Evolutionary conservation across 306 rosid species (phyloP), one percentile per base, ranked within the genome.

Genomic region (Trifolium repens): DNA sequence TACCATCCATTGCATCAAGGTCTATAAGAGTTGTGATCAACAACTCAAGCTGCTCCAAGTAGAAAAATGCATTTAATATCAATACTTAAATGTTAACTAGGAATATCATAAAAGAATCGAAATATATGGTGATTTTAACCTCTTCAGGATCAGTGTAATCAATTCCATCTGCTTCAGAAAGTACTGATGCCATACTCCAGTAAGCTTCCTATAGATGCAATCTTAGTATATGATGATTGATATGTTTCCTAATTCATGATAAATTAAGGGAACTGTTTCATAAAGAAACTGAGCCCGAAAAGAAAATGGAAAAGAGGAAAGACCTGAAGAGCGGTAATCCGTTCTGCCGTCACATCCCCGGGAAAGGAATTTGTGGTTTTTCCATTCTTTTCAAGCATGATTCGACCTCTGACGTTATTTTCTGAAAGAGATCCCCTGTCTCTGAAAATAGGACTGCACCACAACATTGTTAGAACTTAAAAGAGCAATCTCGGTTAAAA

Each of bases 1-100:
- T 94, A 27, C 98, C 91, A 76, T 91, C 97, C 98, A 94, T 91
- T 57, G 97, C 97, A 79, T 94, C 98, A 13, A 94, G 93, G 87
- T 91, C 97, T 47, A 91, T 91, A 63, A 94, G 98, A 78, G 97
- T 84, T 69, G 89, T 83, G 63, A 94, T 78, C 84, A 94, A 84
- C 85, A 91, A 75, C 89, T 94, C 98, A 27, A 94, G 98, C 98
- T 94, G 91, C 58, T 49, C 73, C 77, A 19, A 50, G 77, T 63
- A 69, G 11, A 81, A 85, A 83, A 39, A 16, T 26, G 40, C 3
- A 49, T 65, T 67, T 62, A 81, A 67, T 22, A 44, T 40, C 14
- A 76, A 32, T 62, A 59, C 42, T 27, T 44, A 67, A 65, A 77
- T 74, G 69, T 50, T 47, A 50, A 69, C 63, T n/a, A 14, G 26